Evolutionary conservation across 2,329 filamentous ascomycete genomes (phyloP), one percentile per base, ranked within the genome.

Genomic region (Cercospora zeina): DNA sequence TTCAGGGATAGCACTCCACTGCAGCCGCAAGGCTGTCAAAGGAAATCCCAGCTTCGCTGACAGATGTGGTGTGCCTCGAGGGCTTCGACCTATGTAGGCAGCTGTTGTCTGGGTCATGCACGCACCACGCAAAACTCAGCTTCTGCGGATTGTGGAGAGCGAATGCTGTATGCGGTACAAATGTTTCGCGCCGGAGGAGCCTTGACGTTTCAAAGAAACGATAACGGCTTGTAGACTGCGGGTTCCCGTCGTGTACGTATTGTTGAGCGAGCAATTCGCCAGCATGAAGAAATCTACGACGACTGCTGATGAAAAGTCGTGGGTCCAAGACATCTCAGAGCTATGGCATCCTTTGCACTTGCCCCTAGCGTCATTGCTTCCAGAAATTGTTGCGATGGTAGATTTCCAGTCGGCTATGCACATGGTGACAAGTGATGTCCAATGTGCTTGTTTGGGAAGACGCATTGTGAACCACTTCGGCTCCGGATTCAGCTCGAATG

Each of bases 91-190:
- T 37, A 19, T 21, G 24, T 49, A 21, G 14, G 6, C 5, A 45
- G 36, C 36, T 34, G 30, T 11, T 8, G 14, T 59, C n/a, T 53
- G 56, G 56, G 19, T 51, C 56, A 16, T 19, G 47, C 45, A 50
- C 31, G 34, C 45, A 39, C 45, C 33, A 59, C 14, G 56, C 33
- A 21, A 45, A 57, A 59, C 45, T 53, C 45, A 59, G 56, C 56
- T 37, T 59, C 13, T 36, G 9, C 45, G 47, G 56, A 27, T 42
- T 59, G 45, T 59, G 56, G 47, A 42, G 47, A n/a, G 45, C 31
- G 33, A 37, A 14, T 57, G 34, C 11, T 33, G 37, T 47, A 53
- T 53, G 49, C 49, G 30, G 33, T 53, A 30, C 30, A 9, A 30
- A 53, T 34, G 49, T 53, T 16, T 53, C 31, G 31, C 49, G 42